A percentile compares a stretch with the other conserved stretches of the same genome.
These are phyloP conservation scores for Diaporthe batatas DNA, from an alignment of 2,329 filamentous ascomycete genomes.

Conservation along the genomic window DNA sequence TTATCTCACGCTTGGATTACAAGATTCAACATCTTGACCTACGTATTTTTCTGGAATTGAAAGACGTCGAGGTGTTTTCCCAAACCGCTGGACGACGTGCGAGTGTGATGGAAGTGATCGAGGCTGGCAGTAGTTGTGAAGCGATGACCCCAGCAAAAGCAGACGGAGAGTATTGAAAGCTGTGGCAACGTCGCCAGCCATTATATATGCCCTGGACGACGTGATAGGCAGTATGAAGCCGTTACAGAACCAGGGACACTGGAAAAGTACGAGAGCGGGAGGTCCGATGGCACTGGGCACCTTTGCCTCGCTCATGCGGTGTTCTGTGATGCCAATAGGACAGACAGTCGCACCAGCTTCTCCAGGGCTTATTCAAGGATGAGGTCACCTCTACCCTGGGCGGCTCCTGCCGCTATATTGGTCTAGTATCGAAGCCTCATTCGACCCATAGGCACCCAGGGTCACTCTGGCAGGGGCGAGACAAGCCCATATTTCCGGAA, in stretches of 20 bases:
- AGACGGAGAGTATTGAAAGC: too few relatives aligned
- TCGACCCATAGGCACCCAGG: background rate
- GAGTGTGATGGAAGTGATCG: too few relatives aligned
- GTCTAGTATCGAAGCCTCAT: background rate
- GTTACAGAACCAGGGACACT: background rate
- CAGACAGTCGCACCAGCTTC: background rate
- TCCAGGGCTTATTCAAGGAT: background rate
- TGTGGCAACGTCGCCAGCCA: too few relatives aligned
- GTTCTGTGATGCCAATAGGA: background rate
- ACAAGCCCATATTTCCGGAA: background rate
- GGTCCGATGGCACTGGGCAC: background rate
- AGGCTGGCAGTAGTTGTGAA: background rate
- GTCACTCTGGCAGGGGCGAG: background rate
- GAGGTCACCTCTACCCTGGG: background rate
- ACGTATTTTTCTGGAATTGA: background rate
- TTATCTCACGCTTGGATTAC: background rate
- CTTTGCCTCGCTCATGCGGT: background rate
- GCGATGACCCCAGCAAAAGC: too few relatives aligned
- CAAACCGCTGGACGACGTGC: background rate
- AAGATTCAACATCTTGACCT: constrained; percentile 31
- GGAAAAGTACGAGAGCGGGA: background rate
- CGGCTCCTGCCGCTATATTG: background rate
- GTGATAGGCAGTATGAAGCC: too few relatives aligned
- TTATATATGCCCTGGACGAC: too few relatives aligned
- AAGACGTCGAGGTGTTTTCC: background rate